Evolutionary conservation across 2,329 filamentous ascomycete genomes (phyloP).

Genomic region (Colletotrichum costaricense): DNA sequence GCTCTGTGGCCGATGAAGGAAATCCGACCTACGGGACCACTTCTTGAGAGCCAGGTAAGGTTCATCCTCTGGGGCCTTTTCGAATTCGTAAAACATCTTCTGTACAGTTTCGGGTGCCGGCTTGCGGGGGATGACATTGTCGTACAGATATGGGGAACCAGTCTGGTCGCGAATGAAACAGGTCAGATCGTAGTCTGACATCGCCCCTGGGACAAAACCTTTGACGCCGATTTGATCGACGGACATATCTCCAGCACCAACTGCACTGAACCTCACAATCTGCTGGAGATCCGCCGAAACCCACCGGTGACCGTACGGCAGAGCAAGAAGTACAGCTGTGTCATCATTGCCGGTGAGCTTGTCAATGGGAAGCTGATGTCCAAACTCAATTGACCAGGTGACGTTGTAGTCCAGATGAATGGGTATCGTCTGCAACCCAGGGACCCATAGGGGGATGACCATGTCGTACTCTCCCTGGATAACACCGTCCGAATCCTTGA

Average conservation of each 20-base stretch:
- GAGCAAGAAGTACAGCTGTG: slow-evolving; percentile 55
- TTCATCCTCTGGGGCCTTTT: slow-evolving; percentile 53
- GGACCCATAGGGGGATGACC: slow-evolving; percentile 56
- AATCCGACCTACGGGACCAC: slow-evolving; percentile 68
- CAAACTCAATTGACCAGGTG: slow-evolving; percentile 51
- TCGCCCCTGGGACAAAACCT: slow-evolving; percentile 40
- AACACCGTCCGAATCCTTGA: slow-evolving; percentile 43
- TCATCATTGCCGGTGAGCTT: slow-evolving; percentile 50
- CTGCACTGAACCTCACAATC: slow-evolving; percentile 54
- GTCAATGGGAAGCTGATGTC: slow-evolving; percentile 32
- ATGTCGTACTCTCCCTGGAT: slow-evolving; percentile 53
- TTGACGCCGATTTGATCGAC: slow-evolving; percentile 45
- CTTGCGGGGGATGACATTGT: slow-evolving; percentile 54
- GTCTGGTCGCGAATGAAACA: slow-evolving; percentile 54
- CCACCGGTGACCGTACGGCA: slow-evolving; percentile 63
- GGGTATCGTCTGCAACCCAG: slow-evolving; percentile 48
- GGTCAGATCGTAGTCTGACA: slow-evolving; percentile 35
- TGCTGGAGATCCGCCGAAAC: slow-evolving; percentile 50
- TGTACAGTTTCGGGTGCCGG: slow-evolving; percentile 55
- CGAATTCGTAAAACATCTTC: slow-evolving; percentile 44
- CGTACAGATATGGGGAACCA: slow-evolving; percentile 53
- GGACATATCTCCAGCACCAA: slow-evolving; percentile 40
- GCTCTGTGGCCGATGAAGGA: slow-evolving; percentile 58
- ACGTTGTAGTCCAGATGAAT: slow-evolving; percentile 52
- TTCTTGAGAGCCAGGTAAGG: slow-evolving; percentile 61